Conservation (phyloP, 1,284 basidiomycete genomes). For the Ganoderma lingzhi region DNA sequence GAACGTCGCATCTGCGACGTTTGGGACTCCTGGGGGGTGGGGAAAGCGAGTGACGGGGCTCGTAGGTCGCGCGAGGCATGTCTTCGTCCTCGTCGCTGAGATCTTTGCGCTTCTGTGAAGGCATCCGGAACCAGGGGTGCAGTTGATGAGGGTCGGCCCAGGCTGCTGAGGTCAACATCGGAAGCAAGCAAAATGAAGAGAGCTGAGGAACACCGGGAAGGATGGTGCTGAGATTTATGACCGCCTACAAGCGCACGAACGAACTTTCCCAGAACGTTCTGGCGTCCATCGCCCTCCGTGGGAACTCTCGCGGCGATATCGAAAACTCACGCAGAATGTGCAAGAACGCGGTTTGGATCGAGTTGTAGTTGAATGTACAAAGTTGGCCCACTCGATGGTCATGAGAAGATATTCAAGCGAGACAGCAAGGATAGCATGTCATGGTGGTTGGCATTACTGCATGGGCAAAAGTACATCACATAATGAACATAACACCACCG, state of each 20-base stretch:
- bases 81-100: constrained; percentile 33
- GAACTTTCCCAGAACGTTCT: constrained; percentile 32
- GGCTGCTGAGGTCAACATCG: constrained; percentile 37
- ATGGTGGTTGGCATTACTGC: constrained; percentile 34
- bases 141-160: constrained; percentile 46
- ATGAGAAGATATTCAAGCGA: not conserved
- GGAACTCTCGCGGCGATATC: not conserved
- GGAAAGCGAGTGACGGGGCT: constrained; percentile 27
- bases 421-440: constrained; percentile 28
- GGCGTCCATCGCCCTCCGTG: constrained; percentile 16
- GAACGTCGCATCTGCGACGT: constrained; percentile 54
- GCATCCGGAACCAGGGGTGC: constrained; percentile 64
- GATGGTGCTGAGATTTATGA: constrained; percentile 24
- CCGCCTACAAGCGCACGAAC: constrained; percentile 30
- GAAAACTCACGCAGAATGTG: not conserved
- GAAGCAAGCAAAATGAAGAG: not conserved
- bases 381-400: not conserved
- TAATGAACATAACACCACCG: constrained; percentile 35
- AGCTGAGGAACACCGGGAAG: constrained; percentile 9
- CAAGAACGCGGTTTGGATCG: not conserved
- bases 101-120: constrained; percentile 58
- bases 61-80: constrained; percentile 20
- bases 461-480: constrained; percentile 32
- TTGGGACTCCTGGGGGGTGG: constrained; percentile 47
- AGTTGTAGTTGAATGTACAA: not conserved